phyloP scores from a whole-genome alignment of 371 early-diverging fungal genomes.

The Mortierella sp. region DNA sequence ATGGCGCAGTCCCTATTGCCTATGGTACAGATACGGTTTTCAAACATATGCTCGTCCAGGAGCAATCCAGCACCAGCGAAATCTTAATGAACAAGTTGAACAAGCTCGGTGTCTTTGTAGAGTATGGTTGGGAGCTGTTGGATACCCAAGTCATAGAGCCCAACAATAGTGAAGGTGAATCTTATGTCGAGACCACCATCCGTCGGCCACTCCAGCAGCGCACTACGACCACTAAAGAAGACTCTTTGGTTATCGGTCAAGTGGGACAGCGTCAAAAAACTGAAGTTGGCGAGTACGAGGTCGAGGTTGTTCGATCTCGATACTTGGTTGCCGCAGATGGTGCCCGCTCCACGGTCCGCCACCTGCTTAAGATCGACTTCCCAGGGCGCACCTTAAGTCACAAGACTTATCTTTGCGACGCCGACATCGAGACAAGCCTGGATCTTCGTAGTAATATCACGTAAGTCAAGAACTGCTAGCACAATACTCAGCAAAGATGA shows the following conservation, averaged over 20 bases:
- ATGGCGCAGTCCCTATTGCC: slow-evolving; percentile 2
- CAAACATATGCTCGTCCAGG: slow-evolving; percentile 25
- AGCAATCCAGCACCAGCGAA: not conserved
- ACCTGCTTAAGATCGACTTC: slow-evolving; percentile 39
- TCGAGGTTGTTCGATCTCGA: slow-evolving; percentile 26
- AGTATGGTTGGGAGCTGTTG: slow-evolving; percentile 5
- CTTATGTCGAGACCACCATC: slow-evolving; percentile 25
- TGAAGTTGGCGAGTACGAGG: slow-evolving; percentile 16
- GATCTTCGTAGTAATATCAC: slow-evolving; percentile 6
- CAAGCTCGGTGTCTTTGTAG: not conserved
- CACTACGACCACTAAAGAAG: slow-evolving; percentile 1
- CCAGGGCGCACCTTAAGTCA: slow-evolving; percentile 24
- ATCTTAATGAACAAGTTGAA: not conserved
- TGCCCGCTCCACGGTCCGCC: slow-evolving; percentile 45
- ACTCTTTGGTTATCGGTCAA: slow-evolving; percentile 12
- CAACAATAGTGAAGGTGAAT: not conserved
- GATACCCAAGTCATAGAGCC: not conserved
- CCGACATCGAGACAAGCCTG: slow-evolving; percentile 14
- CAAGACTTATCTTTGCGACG: slow-evolving; percentile 28
- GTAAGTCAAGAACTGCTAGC: too few species aligned
- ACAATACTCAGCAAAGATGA: too few species aligned
- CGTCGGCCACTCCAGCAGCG: slow-evolving; percentile 15
- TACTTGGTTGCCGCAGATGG: slow-evolving; percentile 56
- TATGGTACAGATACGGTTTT: slow-evolving; percentile 6
- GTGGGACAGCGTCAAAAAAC: slow-evolving; percentile 13